phyloP scores from a whole-genome alignment of 208 protist species.

The Acanthamoeba culbertsoni region DNA sequence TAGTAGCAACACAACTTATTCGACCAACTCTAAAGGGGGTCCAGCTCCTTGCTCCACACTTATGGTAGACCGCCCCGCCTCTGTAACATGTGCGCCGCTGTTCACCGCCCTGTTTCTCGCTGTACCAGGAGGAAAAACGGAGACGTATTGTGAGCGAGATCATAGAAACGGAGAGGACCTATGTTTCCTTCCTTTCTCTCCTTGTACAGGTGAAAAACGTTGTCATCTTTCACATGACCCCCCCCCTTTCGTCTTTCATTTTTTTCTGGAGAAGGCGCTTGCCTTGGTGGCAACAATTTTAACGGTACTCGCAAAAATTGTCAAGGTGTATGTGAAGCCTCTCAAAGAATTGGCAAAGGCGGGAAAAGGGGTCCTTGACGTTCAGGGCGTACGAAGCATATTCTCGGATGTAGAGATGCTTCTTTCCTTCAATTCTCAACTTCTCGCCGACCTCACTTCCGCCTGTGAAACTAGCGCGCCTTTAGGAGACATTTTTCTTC shows the following conservation, averaged over 20 bases:
- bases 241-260: background rate
- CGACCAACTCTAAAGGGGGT: too few relatives aligned
- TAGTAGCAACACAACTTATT: too few relatives aligned
- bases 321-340: background rate
- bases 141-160: constrained; percentile 26
- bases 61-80: too few relatives aligned
- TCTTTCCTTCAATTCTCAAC: constrained; percentile 50
- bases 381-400: background rate
- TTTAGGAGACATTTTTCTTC: constrained; percentile 10
- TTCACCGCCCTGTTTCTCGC: too few relatives aligned
- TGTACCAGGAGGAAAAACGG: constrained; percentile 12
- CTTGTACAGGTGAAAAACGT: background rate
- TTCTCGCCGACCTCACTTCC: background rate
- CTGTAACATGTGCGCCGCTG: too few relatives aligned
- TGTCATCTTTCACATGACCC: background rate
- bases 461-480: background rate
- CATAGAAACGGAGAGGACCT: constrained; percentile 9
- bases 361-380: background rate
- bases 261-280: background rate
- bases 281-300: too few relatives aligned
- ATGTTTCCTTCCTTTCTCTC: background rate
- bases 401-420: constrained; percentile 46
- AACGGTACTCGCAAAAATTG: background rate
- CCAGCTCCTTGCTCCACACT: too few relatives aligned
- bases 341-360: background rate